A percentile compares a stretch with the other conserved stretches of the same genome.
phyloP scores from a whole-genome alignment of 2,329 filamentous ascomycete genomes.

The Colletotrichum tofieldiae region DNA sequence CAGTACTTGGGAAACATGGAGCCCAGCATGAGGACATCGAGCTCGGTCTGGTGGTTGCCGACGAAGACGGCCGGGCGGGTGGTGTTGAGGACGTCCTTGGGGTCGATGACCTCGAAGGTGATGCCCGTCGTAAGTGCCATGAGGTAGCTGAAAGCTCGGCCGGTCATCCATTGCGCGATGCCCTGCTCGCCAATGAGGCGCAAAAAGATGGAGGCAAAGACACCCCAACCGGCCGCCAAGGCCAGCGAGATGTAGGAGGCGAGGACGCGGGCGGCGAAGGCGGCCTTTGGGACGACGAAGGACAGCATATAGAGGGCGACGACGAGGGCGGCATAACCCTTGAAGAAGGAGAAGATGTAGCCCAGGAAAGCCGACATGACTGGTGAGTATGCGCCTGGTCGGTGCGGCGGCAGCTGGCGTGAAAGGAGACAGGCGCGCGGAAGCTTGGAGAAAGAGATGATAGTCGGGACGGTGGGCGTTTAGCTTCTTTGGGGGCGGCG shows the following conservation, averaged over 20 bases:
- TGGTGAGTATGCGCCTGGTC: slow-evolving; percentile 27
- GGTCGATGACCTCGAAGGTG: slow-evolving; percentile 81
- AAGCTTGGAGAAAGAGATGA: slow-evolving; percentile 20
- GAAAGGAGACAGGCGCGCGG: slow-evolving; percentile 33
- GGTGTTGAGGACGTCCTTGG: slow-evolving; percentile 73
- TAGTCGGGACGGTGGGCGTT: slow-evolving; percentile 36
- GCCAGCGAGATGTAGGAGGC: slow-evolving; percentile 76
- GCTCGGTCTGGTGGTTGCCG: slow-evolving; percentile 95
- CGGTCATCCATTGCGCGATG: slow-evolving; percentile 89
- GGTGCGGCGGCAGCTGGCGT: slow-evolving; percentile 37
- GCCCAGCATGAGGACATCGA: slow-evolving; percentile 94
- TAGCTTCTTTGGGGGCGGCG: slow-evolving; percentile 36
- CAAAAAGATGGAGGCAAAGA: slow-evolving; percentile 80
- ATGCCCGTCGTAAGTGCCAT: slow-evolving; percentile 86
- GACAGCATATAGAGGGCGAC: slow-evolving; percentile 75
- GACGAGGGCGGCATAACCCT: slow-evolving; percentile 67
- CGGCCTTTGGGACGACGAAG: slow-evolving; percentile 69
- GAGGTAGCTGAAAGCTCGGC: slow-evolving; percentile 82
- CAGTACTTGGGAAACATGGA: slow-evolving; percentile 91
- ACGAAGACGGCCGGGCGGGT: slow-evolving; percentile 90
- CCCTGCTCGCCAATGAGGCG: slow-evolving; percentile 80
- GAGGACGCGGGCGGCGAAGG: slow-evolving; percentile 79
- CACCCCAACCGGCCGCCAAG: slow-evolving; percentile 79
- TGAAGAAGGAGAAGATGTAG: slow-evolving; percentile 63
- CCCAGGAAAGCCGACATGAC: slow-evolving; percentile 56